Conservation (phyloP, 2,329 filamentous ascomycete genomes). For the Dactylellina cionopaga region DNA sequence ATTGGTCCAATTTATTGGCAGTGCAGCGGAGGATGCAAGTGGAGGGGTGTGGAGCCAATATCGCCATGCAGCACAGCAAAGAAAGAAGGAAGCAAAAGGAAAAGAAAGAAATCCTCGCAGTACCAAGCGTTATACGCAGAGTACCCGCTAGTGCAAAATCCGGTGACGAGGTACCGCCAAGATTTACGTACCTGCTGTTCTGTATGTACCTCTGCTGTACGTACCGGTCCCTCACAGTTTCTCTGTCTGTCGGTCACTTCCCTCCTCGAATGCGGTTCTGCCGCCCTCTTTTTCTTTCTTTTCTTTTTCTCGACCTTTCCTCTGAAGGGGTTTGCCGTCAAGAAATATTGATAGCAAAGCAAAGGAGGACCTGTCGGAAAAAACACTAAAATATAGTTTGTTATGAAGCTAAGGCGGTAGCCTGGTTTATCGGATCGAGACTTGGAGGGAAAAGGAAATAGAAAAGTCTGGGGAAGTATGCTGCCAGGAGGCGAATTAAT, state of each 20-base stretch:
- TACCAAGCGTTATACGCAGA: not conserved
- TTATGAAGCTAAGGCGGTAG: too few relatives aligned
- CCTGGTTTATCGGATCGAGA: too few relatives aligned
- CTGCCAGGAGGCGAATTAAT: not conserved
- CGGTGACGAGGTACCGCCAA: not conserved
- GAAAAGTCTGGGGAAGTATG: not conserved
- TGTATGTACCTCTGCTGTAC: too few relatives aligned
- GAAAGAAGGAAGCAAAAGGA: not conserved
- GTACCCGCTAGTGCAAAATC: not conserved
- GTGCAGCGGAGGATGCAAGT: not conserved
- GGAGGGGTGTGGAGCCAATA: slow-evolving; percentile 30
- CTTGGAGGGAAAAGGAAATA: not conserved
- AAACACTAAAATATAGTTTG: too few relatives aligned
- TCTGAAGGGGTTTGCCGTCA: slow-evolving; percentile 20
- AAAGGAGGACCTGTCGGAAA: too few relatives aligned
- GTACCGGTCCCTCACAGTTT: too few relatives aligned
- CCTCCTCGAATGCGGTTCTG: slow-evolving; percentile 31
- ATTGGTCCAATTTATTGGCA: slow-evolving; percentile 50
- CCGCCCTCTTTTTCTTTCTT: slow-evolving; percentile 43
- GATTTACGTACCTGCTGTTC: slow-evolving; percentile 27
- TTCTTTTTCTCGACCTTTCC: not conserved
- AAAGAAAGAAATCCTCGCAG: not conserved
- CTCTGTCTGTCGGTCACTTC: slow-evolving; percentile 37
- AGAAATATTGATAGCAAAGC: slow-evolving; percentile 2
- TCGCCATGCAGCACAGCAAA: slow-evolving; percentile 1